Evolutionary conservation across 2,329 filamentous ascomycete species (phyloP), one percentile per base, ranked within the genome.

Genomic region (Cordyceps cateniannulata): DNA sequence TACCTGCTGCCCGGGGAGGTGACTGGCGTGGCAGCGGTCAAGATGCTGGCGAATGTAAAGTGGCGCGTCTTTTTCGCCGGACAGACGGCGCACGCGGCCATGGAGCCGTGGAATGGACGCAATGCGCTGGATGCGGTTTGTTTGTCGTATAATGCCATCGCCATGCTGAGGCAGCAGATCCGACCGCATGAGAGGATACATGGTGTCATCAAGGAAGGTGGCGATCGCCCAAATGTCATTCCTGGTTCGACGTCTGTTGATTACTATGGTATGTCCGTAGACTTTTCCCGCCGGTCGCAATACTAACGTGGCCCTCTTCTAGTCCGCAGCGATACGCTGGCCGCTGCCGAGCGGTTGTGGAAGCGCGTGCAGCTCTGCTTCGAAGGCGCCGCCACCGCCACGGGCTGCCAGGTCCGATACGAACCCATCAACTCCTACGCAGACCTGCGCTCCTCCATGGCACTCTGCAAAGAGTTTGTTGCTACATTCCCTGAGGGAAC

Each of bases 101-200:
- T 76, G 12, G 75, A 75, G 12, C 80, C 79, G 0, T 81, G 79
- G 78, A 73, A 80, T 20, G 79, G 80, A 3, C 67, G 76, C 54
- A 82, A 82, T 64, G 79, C 79, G 0, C 72, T 81, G 2, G 80
- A 82, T 63, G 79, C 79, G 8, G 66, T 79, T 10, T 75, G 80
- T 1, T 64, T 73, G 7, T 69, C 70, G 0, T 75, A 76, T 65
- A 75, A 71, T 70, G 58, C 73, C 63, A 70, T 82, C 48, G 72
- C 76, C 16, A 72, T 80, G 61, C 66, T 82, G 29, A 74, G 80
- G 3, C 79, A 83, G 69, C 81, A 83, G 65, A 74, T 80, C 9
- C 69, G 69, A 6, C 78, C 79, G 0, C 70, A 76, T 10, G 74
- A 81, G 61, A 76, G 80, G 16, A 74, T 83, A n/a, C 79, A 82